Percentiles rank a stretch among this genome's conserved stretches.
These are phyloP conservation scores for Solanum hybrid DNA, from an alignment of 305 asterid genomes.

Conservation along the genomic window DNA sequence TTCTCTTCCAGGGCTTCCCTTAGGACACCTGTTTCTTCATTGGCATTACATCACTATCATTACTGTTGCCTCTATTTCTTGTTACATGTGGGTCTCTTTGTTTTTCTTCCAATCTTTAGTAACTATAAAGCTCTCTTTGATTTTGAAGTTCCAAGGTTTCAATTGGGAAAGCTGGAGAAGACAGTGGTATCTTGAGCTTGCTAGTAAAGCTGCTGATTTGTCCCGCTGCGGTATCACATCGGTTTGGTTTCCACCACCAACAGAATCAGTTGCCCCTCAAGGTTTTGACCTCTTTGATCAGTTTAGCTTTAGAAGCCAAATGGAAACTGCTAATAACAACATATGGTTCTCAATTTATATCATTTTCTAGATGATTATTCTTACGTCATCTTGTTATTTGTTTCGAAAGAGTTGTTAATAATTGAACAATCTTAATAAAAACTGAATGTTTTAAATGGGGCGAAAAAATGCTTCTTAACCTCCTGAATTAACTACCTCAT, in stretches of 20 bases:
- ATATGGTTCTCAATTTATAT: background rate
- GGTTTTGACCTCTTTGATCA: constrained; percentile 14
- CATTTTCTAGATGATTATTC: background rate
- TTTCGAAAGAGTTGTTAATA: background rate
- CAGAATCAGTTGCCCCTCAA: constrained; percentile 44
- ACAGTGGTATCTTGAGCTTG: constrained; percentile 36
- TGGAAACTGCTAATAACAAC: background rate
- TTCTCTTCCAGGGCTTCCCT: background rate
- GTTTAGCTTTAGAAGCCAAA: background rate
- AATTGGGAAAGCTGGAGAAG: constrained; percentile 46
- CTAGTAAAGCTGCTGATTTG: constrained; percentile 33
- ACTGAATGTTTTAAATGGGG: background rate
- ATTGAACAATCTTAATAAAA: background rate
- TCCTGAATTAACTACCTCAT: background rate
- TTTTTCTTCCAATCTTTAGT: background rate
- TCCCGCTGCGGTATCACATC: constrained; percentile 37
- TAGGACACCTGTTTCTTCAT: background rate
- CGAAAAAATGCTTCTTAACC: background rate
- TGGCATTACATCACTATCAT: background rate
- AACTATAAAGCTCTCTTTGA: background rate
- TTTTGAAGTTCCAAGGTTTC: constrained; percentile 30
- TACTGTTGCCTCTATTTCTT: background rate
- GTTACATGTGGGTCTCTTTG: background rate
- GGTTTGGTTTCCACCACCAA: constrained; percentile 41
- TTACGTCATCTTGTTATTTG: background rate